These are phyloP conservation scores for Lichtheimia corymbifera DNA, from an alignment of 371 early-diverging fungal genomes.

Conservation along the genomic window DNA sequence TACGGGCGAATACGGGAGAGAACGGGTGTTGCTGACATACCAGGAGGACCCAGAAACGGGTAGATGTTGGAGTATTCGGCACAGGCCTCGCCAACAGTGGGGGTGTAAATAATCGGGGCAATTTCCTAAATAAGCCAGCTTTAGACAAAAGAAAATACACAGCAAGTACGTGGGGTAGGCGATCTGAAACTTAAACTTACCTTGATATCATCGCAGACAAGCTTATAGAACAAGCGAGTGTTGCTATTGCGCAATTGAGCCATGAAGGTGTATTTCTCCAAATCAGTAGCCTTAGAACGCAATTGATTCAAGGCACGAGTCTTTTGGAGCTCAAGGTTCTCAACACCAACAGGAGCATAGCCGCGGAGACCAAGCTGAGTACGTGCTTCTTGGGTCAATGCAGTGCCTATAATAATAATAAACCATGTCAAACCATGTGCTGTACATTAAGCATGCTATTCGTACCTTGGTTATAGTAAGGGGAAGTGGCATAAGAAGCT, in stretches of 20 bases:
- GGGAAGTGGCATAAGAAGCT: constrained; percentile 13
- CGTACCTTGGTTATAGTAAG: constrained; percentile 26
- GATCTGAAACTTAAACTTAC: constrained; percentile 33
- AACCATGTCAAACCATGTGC: background rate
- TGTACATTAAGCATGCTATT: background rate
- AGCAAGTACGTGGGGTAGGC: background rate
- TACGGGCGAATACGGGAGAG: background rate
- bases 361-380: constrained; percentile 58
- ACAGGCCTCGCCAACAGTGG: constrained; percentile 90
- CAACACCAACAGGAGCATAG: constrained; percentile 70
- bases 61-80: constrained; percentile 85
- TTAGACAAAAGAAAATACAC: constrained; percentile 5
- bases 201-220: constrained; percentile 73
- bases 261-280: constrained; percentile 84
- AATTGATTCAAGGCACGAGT: constrained; percentile 70
- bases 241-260: constrained; percentile 80
- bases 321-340: constrained; percentile 70
- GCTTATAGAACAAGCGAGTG: constrained; percentile 75
- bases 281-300: constrained; percentile 55
- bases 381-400: constrained; percentile 9
- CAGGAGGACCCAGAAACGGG: constrained; percentile 77
- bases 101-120: constrained; percentile 86
- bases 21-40: constrained; percentile 24
- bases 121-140: constrained; percentile 53
- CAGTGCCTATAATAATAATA: constrained; percentile 14